A percentile compares a stretch with the other conserved stretches of the same genome.
Evolutionary conservation across 1,139 yeast genomes (phyloP).

Genomic region (Pneumocystis canis): DNA sequence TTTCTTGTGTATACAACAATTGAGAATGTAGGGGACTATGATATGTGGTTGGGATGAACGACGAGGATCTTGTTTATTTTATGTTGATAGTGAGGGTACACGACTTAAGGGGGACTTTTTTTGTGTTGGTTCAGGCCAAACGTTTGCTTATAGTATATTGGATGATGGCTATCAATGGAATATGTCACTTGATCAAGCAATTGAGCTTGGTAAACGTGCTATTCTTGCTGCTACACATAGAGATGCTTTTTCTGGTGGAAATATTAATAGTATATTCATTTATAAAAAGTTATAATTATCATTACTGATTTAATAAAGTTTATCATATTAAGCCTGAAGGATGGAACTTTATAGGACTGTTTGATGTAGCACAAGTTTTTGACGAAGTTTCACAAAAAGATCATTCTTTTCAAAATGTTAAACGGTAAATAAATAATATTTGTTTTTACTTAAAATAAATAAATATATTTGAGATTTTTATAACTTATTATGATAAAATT

Average conservation of each 20-base stretch:
- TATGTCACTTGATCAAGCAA: conserved; percentile 77
- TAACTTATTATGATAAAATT: too few species aligned
- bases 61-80: conserved; percentile 89
- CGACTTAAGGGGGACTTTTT: conserved; percentile 87
- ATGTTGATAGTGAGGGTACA: conserved; percentile 95
- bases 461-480: too few species aligned
- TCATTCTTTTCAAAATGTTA: neutral
- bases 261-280: conserved; percentile 41
- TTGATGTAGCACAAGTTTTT: conserved; percentile 78
- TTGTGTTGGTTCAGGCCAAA: conserved; percentile 98
- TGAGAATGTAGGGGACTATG: conserved; percentile 57
- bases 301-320: conserved; percentile 20
- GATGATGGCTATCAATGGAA: conserved; percentile 79
- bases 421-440: too few species aligned
- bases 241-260: conserved; percentile 97
- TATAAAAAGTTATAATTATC: neutral
- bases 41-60: conserved; percentile 90
- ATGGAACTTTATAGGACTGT: conserved; percentile 92
- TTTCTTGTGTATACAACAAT: conserved; percentile 1
- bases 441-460: too few species aligned
- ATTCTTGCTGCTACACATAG: conserved; percentile 96
- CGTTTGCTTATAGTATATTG: conserved; percentile 97
- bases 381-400: conserved; percentile 86
- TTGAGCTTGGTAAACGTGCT: conserved; percentile 85
- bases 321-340: conserved; percentile 88